Conservation (phyloP, 352 stramenopile genomes). For the Phytopythium chamaehyphon region DNA sequence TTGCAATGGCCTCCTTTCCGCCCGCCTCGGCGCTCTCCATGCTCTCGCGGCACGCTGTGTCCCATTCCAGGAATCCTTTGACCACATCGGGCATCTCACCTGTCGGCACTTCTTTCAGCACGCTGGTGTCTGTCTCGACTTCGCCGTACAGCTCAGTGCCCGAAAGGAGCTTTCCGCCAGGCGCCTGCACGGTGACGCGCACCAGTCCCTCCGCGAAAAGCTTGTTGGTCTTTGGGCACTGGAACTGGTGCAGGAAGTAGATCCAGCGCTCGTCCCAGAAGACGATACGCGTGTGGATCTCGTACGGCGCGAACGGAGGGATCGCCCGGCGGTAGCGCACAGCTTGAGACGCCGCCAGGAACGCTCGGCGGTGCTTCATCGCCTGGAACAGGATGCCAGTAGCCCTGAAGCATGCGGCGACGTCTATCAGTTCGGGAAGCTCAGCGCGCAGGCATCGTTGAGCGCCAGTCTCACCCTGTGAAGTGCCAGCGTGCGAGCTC, state of each 20-base stretch:
- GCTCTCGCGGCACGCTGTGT: constrained; percentile 18
- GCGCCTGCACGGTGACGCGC: constrained; percentile 11
- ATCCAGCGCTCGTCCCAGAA: constrained; percentile 59
- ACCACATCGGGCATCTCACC: constrained; percentile 26
- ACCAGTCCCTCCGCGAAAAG: constrained; percentile 49
- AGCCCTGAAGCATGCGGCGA: constrained; percentile 13
- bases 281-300: constrained; percentile 51
- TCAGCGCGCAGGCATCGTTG: not conserved
- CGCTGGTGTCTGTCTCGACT: constrained; percentile 13
- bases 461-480: constrained; percentile 40
- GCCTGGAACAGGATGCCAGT: constrained; percentile 49
- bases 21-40: constrained; percentile 21
- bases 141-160: constrained; percentile 17
- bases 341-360: constrained; percentile 55
- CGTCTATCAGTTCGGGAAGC: not conserved
- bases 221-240: constrained; percentile 42
- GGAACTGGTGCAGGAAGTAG: constrained; percentile 60
- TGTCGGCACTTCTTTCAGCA: constrained; percentile 7
- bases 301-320: constrained; percentile 48
- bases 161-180: constrained; percentile 13
- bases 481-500: constrained; percentile 86
- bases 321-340: constrained; percentile 66
- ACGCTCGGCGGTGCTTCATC: constrained; percentile 58
- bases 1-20: constrained; percentile 9
- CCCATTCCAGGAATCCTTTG: constrained; percentile 30